Evolutionary conservation across 2,329 filamentous ascomycete genomes (phyloP).

Genomic region (Curvularia eragrostidis): DNA sequence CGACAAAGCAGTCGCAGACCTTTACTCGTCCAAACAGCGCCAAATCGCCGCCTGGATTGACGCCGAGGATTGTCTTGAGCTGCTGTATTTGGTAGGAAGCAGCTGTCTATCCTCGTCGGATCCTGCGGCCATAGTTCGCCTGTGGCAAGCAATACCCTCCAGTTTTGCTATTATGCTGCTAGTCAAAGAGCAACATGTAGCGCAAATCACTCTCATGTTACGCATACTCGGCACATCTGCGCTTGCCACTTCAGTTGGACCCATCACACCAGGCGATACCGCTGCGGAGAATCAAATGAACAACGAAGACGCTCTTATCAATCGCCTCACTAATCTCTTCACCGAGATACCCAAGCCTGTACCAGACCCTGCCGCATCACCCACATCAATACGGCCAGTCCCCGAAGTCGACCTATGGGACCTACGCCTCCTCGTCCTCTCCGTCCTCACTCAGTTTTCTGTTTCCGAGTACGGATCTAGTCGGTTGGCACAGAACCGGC

Average conservation of each 20-base stretch:
- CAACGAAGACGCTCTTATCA: slow-evolving; percentile 61
- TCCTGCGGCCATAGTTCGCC: slow-evolving; percentile 54
- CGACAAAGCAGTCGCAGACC: slow-evolving; percentile 32
- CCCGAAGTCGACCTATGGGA: slow-evolving; percentile 50
- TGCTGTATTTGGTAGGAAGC: slow-evolving; percentile 69
- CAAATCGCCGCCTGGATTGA: slow-evolving; percentile 66
- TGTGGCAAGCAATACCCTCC: slow-evolving; percentile 73
- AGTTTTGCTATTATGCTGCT: slow-evolving; percentile 73
- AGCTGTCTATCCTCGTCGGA: slow-evolving; percentile 59
- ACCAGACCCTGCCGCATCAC: slow-evolving; percentile 26
- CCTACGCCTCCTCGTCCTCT: slow-evolving; percentile 56
- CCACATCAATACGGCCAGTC: slow-evolving; percentile 12
- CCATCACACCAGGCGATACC: slow-evolving; percentile 62
- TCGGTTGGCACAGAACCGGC: slow-evolving; percentile 71
- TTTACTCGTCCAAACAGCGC: slow-evolving; percentile 49
- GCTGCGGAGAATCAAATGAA: slow-evolving; percentile 40
- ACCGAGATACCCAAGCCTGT: slow-evolving; percentile 59
- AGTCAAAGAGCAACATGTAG: slow-evolving; percentile 68
- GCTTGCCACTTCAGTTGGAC: slow-evolving; percentile 69
- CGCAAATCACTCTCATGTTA: slow-evolving; percentile 69
- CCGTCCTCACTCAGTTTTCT: slow-evolving; percentile 64
- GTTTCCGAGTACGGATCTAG: slow-evolving; percentile 65
- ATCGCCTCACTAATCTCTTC: slow-evolving; percentile 68
- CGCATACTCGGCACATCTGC: slow-evolving; percentile 71
- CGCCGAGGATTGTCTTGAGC: slow-evolving; percentile 66